Percentiles rank a stretch among this genome's conserved stretches.
Conservation (phyloP, 441 rosid genomes). For the Aquilaria agallochum region DNA sequence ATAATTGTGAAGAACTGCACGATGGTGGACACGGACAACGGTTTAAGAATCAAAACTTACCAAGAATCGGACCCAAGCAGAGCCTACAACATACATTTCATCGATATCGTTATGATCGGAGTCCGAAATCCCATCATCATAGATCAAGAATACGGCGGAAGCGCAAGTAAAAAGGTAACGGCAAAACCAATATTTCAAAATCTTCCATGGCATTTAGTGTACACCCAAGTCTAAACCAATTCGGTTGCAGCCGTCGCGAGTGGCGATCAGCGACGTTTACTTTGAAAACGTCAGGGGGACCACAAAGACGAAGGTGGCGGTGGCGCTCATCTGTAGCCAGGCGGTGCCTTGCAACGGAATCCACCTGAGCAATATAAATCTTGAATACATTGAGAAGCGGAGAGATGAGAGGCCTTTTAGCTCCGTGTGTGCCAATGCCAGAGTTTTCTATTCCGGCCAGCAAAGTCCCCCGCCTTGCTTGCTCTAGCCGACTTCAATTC, state of each 20-base stretch:
- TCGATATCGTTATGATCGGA: slow-evolving; percentile 37
- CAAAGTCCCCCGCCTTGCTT: no score
- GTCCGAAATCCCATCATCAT: slow-evolving; percentile 68
- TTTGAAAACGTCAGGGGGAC: slow-evolving; percentile 63
- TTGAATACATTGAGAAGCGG: slow-evolving; percentile 13
- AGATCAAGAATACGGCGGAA: slow-evolving; percentile 58
- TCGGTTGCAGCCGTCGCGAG: slow-evolving; percentile 38
- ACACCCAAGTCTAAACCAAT: neutral
- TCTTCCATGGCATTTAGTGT: neutral
- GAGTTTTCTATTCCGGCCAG: no score
- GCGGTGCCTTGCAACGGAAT: slow-evolving; percentile 40
- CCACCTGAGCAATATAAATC: slow-evolving; percentile 35
- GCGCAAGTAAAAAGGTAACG: neutral
- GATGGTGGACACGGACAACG: slow-evolving; percentile 41
- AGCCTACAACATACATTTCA: slow-evolving; percentile 34
- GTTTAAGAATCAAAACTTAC: slow-evolving; percentile 70
- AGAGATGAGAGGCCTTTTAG: no score
- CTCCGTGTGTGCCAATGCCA: no score
- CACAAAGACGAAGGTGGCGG: slow-evolving; percentile 28
- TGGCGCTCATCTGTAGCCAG: slow-evolving; percentile 39
- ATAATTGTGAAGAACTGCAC: slow-evolving; percentile 45
- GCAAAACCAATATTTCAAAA: neutral
- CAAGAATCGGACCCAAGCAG: slow-evolving; percentile 38
- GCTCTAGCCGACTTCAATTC: no score
- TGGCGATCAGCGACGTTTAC: slow-evolving; percentile 42